A percentile compares a stretch with the other conserved stretches of the same genome.
phyloP scores from a whole-genome alignment of 768 basidiomycete species.

The Phaffia tasmanica region DNA sequence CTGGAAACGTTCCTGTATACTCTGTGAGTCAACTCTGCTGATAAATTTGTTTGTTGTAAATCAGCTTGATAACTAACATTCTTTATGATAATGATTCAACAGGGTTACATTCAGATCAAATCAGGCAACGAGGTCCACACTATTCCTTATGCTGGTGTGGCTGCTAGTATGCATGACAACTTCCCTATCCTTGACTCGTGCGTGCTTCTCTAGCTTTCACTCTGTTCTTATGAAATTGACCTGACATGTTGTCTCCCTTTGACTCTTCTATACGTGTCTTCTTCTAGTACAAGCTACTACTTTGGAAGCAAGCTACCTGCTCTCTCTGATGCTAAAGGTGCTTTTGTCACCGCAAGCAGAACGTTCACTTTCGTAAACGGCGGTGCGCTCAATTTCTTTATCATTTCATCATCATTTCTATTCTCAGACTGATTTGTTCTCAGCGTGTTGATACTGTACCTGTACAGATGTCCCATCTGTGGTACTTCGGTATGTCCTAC shows the following conservation, averaged over 20 bases:
- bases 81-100: no score
- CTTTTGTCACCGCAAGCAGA: not conserved
- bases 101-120: constrained; percentile 16
- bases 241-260: not conserved
- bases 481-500: constrained; percentile 5
- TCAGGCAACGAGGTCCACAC: constrained; percentile 9
- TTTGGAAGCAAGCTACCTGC: constrained; percentile 11
- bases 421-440: not conserved
- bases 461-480: constrained; percentile 6
- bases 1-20: constrained; percentile 16
- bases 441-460: not conserved
- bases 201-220: not conserved
- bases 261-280: no score
- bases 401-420: not conserved
- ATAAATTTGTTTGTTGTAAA: no score
- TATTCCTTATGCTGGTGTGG: constrained; percentile 12
- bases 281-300: constrained; percentile 3
- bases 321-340: not conserved
- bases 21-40: not conserved
- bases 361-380: constrained; percentile 8
- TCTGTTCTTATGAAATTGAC: not conserved
- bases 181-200: not conserved
- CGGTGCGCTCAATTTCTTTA: constrained; percentile 4
- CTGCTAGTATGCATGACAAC: not conserved
- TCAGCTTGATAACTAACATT: no score